phyloP scores from a whole-genome alignment of 1,284 basidiomycete genomes.

The Cryptococcus neoformans region DNA sequence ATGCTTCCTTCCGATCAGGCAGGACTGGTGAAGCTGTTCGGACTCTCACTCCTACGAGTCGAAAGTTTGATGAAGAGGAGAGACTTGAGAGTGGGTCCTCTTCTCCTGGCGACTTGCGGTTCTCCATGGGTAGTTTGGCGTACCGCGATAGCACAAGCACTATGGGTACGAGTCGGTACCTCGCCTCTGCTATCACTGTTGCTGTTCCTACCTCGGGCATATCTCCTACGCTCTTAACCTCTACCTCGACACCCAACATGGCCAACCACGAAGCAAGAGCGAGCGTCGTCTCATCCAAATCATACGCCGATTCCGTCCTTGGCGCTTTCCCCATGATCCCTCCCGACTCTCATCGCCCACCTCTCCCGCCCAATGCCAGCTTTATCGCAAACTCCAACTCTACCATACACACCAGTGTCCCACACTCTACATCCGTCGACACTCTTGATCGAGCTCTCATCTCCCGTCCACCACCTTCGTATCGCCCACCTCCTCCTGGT shows the following conservation, averaged over 20 bases:
- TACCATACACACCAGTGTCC: constrained; percentile 4
- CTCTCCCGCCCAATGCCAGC: constrained; percentile 1
- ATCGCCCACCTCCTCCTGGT: constrained; percentile 1
- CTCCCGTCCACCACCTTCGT: constrained; percentile 14
- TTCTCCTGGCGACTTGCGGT: constrained; percentile 36
- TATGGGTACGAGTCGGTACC: constrained; percentile 33
- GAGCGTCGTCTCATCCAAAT: constrained; percentile 28
- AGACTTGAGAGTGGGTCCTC: constrained; percentile 18
- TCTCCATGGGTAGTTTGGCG: constrained; percentile 48
- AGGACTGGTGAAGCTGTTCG: constrained; percentile 1
- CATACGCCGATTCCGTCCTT: constrained; percentile 40
- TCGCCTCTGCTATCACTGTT: constrained; percentile 16
- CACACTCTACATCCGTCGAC: constrained; percentile 24
- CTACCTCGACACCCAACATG: background rate
- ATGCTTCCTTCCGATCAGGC: constrained; percentile 5
- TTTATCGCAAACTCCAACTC: background rate
- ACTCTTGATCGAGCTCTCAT: constrained; percentile 22
- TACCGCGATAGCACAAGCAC: constrained; percentile 37
- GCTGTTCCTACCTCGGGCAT: background rate
- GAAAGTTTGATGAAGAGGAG: constrained; percentile 2
- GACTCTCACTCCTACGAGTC: constrained; percentile 20
- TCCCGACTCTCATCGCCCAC: constrained; percentile 14
- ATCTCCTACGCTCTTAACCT: background rate
- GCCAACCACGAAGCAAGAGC: constrained; percentile 7
- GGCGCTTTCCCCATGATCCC: constrained; percentile 46